Evolutionary conservation across 306 rosid genomes (phyloP), one percentile per base, ranked within the genome.

Genomic region (Vigna unguiculata): DNA sequence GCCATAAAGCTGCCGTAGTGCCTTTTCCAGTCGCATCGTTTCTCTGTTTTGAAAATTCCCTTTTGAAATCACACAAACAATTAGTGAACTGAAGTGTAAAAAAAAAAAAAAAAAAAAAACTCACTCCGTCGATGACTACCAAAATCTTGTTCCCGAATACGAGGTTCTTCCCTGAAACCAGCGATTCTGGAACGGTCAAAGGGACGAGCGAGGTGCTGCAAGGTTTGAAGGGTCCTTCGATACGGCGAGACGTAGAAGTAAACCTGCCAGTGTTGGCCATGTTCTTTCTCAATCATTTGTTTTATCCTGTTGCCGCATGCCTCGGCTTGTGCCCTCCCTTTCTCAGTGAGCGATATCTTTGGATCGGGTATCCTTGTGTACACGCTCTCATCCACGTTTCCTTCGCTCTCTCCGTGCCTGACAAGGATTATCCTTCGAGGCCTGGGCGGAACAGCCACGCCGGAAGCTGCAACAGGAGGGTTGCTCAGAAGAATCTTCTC

Each of bases 11-110:
- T 74, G 30, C 13, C 98, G 87, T 15, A 78, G 53, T 2, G 69
- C 84, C 48, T 91, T 91, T 71, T 88, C 89, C 28, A 59, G 65
- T 83, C 85, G 58, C 98, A 94, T 94, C 71, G 47, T 86, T 85
- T 94, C 97, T 83, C 93, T 89, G 28, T 91, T 87, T 80, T 94
- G 98, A 77, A 94, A 94, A 45, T 93, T 93, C 76, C 98, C 97
- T 91, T 83, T 63, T 20, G 43, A 24, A 24, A 78, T 9, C 14
- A 63, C 4, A 22, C 7, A 21, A 16, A 15, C 1, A 38, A 32
- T 34, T 10, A 59, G 7, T 34, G 45, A 57, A 20, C 30, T 57
- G 9, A 65, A 65, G 13, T n/a, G 9, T 0, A 14, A 5, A 11
- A 13, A 55, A 0, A n/a, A n/a, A n/a, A n/a, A n/a, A n/a, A n/a